Evolutionary conservation across 2,329 filamentous ascomycete species (phyloP).

Genomic region (Ophiostoma ips): DNA sequence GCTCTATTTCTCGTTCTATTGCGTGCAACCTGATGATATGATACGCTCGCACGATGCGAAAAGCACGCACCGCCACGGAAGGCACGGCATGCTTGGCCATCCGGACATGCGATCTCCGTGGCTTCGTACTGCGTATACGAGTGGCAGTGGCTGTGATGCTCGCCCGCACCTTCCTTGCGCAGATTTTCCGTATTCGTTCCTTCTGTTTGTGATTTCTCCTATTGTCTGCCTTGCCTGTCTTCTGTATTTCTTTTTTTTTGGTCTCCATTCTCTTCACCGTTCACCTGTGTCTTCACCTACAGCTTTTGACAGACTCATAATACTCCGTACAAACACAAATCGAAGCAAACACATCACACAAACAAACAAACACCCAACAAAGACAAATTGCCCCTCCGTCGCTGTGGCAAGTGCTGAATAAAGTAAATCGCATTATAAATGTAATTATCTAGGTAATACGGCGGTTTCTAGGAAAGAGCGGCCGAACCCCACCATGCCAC

Average conservation of each 20-base stretch:
- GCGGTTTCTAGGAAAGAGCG: not conserved
- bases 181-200: not conserved
- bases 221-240: not conserved
- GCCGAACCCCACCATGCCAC: conserved; percentile 3
- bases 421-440: not conserved
- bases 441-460: not conserved
- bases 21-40: not conserved
- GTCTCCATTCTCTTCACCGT: too few relatives aligned
- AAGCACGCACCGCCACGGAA: not conserved
- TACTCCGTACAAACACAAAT: not conserved
- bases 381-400: not conserved
- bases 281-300: not conserved
- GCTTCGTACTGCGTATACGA: not conserved
- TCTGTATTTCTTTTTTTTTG: not conserved
- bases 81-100: conserved; percentile 1
- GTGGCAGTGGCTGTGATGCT: not conserved
- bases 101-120: not conserved
- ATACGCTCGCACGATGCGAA: not conserved
- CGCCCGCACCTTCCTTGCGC: not conserved
- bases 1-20: conserved; percentile 1
- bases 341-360: too few relatives aligned
- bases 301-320: not conserved
- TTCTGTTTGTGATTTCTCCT: not conserved
- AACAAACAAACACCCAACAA: not conserved
- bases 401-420: not conserved